Evolutionary conservation across 2,329 filamentous ascomycete species (phyloP), one percentile per base, ranked within the genome.

Genomic region (Penicillium sp.): DNA sequence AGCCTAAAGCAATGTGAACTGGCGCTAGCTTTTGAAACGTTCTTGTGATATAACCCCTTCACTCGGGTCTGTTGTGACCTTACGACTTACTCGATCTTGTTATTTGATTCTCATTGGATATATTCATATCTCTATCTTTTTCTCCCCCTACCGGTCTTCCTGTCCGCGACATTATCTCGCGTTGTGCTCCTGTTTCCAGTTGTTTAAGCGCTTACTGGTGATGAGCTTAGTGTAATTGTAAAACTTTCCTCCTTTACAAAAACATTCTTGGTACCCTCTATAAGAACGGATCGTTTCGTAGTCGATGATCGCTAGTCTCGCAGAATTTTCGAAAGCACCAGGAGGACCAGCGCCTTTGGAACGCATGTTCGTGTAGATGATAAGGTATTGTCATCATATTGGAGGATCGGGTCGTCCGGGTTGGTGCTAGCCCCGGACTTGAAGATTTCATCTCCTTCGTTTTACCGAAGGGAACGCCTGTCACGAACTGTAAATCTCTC

Each of bases 161-260:
- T 58, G 57, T 55, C 59, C 49, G 55, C 58, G 55, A 54, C 55
- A 18, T 18, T 18, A 18, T 51, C 48, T 59, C 57, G 52, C 57
- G 53, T 50, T 53, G 57, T 57, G 58, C 55, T 53, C 12, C 58
- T 58, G 57, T 32, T 11, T 32, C 11, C 8, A 32, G 18, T 11
- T 32, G 29, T 11, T 32, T 11, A 57, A 58, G 57, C 58, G 52
- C 54, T 58, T 59, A 55, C 52, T 57, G 52, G 57, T 57, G 3
- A 59, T 59, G 52, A 57, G 57, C 57, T 59, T 52, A 57, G 59
- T 49, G 50, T 58, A 58, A 59, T 58, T 60, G 58, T 60, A 60
- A 59, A 59, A 55, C 56, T 5, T 8, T 5, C 3, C 7, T 7
- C 29, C 29, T 32, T 4, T 8, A 11, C 4, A 7, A 7, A 32